Evolutionary conservation across 2,329 filamentous ascomycete genomes (phyloP).

Genomic region (Xylaria sp.): DNA sequence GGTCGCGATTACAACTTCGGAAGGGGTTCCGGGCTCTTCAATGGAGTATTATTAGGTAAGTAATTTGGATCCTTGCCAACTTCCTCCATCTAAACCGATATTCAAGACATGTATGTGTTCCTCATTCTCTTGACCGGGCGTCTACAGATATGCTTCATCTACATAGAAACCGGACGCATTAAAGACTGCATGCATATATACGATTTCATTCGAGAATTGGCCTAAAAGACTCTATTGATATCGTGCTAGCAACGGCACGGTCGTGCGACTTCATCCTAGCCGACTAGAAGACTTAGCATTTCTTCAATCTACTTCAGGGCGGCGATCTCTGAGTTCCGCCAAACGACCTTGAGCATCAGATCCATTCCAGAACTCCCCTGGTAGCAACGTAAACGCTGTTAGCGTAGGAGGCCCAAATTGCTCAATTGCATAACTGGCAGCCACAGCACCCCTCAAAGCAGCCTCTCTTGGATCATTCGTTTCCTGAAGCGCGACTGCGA

Average conservation of each 20-base stretch:
- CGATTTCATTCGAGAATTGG: not conserved
- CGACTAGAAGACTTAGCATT: not conserved
- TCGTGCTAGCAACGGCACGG: not conserved
- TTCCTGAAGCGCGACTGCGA: constrained; percentile 28
- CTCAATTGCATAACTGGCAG: constrained; percentile 31
- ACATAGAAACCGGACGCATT: not conserved
- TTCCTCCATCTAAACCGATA: not conserved
- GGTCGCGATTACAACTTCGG: not conserved
- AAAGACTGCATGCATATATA: not conserved
- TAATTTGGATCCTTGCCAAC: not conserved
- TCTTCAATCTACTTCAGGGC: not conserved
- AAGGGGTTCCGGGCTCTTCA: not conserved
- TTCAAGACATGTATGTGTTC: not conserved
- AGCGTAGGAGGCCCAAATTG: constrained; percentile 30
- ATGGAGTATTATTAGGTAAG: not conserved
- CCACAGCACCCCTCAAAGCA: constrained; percentile 14
- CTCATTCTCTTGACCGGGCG: no score
- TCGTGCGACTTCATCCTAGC: not conserved
- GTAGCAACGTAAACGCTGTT: not conserved
- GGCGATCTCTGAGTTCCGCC: constrained; percentile 6
- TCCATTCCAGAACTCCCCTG: constrained; percentile 27
- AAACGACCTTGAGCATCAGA: constrained; percentile 20
- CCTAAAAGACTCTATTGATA: not conserved
- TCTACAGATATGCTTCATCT: not conserved
- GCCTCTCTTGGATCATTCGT: constrained; percentile 19